Conservation (phyloP, 2,329 filamentous ascomycete genomes). For the Trichoderma sp. region DNA sequence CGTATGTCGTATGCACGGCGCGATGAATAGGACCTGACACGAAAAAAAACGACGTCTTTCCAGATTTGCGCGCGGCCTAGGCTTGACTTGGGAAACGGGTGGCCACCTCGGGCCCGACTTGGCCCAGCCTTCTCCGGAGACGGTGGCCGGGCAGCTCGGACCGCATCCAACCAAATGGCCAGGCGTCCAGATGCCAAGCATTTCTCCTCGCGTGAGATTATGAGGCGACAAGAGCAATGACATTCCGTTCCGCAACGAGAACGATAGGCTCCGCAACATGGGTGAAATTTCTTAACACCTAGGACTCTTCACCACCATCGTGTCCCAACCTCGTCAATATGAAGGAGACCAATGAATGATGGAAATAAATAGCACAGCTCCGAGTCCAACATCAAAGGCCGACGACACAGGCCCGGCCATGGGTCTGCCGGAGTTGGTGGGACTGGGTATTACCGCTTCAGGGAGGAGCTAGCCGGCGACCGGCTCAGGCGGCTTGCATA, state of each 20-base stretch:
- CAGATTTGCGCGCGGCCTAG: not conserved
- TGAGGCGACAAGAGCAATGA: not conserved
- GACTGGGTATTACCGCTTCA: conserved; percentile 9
- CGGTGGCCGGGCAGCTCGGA: conserved; percentile 9
- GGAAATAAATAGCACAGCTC: not conserved
- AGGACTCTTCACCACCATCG: not conserved
- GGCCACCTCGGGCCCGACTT: conserved; percentile 1
- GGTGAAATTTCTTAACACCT: not conserved
- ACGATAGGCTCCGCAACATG: not conserved
- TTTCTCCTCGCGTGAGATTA: not conserved
- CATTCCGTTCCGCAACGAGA: conserved; percentile 1
- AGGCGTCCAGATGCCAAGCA: not conserved
- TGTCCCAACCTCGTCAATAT: not conserved
- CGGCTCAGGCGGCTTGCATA: conserved; percentile 21
- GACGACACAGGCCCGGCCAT: not conserved
- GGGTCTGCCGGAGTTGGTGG: not conserved
- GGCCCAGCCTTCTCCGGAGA: conserved; percentile 8
- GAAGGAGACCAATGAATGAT: not conserved
- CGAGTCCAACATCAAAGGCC: not conserved
- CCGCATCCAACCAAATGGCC: conserved; percentile 11
- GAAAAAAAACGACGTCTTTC: not conserved
- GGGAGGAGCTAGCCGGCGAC: not conserved
- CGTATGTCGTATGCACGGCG: not conserved
- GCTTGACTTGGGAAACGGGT: not conserved
- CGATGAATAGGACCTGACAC: not conserved